Evolutionary conservation across 129 eudicot species (phyloP), one percentile per base, ranked within the genome.

Genomic region (Heracleum sosnowskyi): DNA sequence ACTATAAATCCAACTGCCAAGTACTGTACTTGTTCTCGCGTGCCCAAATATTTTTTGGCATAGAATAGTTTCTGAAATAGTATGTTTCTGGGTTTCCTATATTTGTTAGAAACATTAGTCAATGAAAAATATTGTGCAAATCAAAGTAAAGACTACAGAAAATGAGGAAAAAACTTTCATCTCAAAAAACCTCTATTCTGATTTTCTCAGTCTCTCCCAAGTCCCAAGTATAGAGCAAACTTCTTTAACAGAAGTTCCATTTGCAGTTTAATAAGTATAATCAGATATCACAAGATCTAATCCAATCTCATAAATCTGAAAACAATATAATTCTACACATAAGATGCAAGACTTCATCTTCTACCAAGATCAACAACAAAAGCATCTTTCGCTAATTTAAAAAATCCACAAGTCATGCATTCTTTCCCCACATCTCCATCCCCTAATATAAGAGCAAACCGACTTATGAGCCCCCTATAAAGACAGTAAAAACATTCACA

Each of bases 401-500:
- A 86, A 85, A n/a, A 40, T 60, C 24, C 64, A 51, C 34, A 5
- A 39, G 76, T 49, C 28, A 49, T 49, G 22, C 34, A 31, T 73
- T 6, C 36, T 28, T 26, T 60, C 49, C 69, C 75, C 76, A n/a
- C n/a, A 60, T 78, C 78, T 74, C 70, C 69, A 83, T 6, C 17
- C 40, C 73, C 78, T 31, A 82, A 76, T 76, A 44, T 73, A 73
- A 29, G 36, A 22, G 51, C 76, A 70, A 69, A 37, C 75, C 31
- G 24, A 70, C 75, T 26, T 6, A 1, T 33, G 0, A 73, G 17
- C 78, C 63, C 81, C 45, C 46, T 18, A 78, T 29, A 68, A 46
- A 78, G 9, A 77, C 41, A 20, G 42, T 17, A 45, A 79, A 24
- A 74, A 2, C 35, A 49, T 66, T 31, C 69, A 49, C 33, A 28